Evolutionary conservation across 495 filamentous ascomycete genomes (phyloP), one percentile per base, ranked within the genome.

Genomic region (Cairneyella variabilis): DNA sequence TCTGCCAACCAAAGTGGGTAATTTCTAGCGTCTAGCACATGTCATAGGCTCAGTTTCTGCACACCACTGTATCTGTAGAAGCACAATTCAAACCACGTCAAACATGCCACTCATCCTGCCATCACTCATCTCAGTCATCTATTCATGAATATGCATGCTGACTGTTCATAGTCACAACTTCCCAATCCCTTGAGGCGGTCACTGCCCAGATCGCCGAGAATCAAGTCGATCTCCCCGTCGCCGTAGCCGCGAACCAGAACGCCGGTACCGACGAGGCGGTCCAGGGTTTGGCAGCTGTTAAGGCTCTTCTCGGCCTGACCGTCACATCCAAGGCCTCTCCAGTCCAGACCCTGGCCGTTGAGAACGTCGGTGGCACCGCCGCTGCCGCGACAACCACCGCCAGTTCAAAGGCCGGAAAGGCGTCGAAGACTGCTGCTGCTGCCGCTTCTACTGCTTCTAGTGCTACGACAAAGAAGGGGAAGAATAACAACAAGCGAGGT

Each of bases 221-320:
- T 55, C 26, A 67, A 6, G 42, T 54, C 23, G 71, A 73, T 26
- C 61, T 74, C 18, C 62, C 66, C 2, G 64, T 46, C 0, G 71
- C 71, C 32, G 21, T 71, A 0, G 52, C 63, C 21, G 71, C 66
- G 9, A 71, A 63, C 58, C 62, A 69, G 34, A 54, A 66, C 6
- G 68, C 66, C 1, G 72, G 72, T 0, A 39, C 48, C 11, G 44
- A 50, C 5, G 53, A 67, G 49, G 65, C 60, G 0, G 37, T 64
- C 12, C 62, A 70, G 58, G 64, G 64, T 37, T 54, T 53, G 17
- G 69, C 66, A 0, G 69, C 58, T 14, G 66, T 68, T 5, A 20
- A 53, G 34, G 36, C 38, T 8, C 51, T 57, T 28, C 14, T 49
- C 27, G 42, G 40, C 26, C 21, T 51, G 30, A n/a, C 41, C 9